Conservation (phyloP, 495 filamentous ascomycete species). For the Xylaria bambusicola region DNA sequence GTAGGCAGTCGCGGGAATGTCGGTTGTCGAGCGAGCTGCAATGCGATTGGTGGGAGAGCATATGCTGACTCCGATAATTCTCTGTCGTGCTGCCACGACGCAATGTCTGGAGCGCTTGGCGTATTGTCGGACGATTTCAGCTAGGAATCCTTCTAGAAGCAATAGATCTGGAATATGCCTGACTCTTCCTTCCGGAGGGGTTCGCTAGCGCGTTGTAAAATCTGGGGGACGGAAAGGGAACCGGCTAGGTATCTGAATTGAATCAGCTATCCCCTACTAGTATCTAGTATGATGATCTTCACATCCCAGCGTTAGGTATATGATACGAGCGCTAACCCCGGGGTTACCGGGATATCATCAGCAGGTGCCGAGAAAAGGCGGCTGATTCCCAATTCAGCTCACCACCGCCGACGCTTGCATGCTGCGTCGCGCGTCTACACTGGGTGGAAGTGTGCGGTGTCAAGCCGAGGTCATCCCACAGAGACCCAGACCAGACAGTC, state of each 20-base stretch:
- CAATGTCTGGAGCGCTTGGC: slow-evolving; percentile 12
- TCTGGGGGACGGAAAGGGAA: slow-evolving; percentile 2
- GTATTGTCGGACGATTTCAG: background rate
- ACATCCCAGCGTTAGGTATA: no score
- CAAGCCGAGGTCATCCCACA: background rate
- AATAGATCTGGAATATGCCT: background rate
- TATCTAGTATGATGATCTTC: no score
- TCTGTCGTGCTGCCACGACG: background rate
- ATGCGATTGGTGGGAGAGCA: slow-evolving; percentile 8
- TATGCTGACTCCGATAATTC: background rate
- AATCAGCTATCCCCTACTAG: no score
- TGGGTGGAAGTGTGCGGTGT: background rate
- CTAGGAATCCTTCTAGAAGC: slow-evolving; percentile 18
- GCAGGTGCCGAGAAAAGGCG: background rate
- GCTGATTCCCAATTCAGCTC: background rate
- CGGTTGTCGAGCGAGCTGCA: background rate
- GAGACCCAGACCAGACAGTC: background rate
- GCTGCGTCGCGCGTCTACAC: background rate
- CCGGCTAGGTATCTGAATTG: no score
- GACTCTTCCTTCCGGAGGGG: background rate
- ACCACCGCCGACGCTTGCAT: slow-evolving; percentile 2
- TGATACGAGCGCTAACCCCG: slow-evolving; percentile 3
- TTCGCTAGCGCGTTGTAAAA: background rate
- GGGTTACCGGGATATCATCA: slow-evolving; percentile 7
- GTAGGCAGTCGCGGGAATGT: background rate